Base-by-base conservation (phyloP, 2,329 filamentous ascomycete species). In the Ascochyta clinopodiicola region DNA sequence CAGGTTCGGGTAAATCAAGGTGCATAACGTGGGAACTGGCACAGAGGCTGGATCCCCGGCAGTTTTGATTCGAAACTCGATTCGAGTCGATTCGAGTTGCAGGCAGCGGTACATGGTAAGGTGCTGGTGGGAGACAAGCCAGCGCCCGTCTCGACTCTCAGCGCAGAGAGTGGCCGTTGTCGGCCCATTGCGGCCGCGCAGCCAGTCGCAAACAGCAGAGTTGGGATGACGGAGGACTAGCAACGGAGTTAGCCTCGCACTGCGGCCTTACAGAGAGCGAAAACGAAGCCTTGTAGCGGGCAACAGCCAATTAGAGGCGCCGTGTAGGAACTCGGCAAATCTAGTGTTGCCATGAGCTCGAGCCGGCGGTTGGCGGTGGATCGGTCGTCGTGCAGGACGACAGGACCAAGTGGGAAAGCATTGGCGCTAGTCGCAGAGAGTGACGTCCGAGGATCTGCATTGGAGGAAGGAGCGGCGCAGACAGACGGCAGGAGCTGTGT, bases 1-100 rank as follows among this genome's bases (percentile, higher is more conserved):
- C 51, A 51, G 48, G 29, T 32, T 61, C 57, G 62, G 64, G 51
- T 59, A 57, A 60, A 59, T 42, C 32, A 44, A 43, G 39, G 43
- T 52, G 45, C 21, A 44, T 32, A 40, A 25, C 35, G 39, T 56
- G 54, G 57, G 6, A 48, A 38, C 25, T 37, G 44, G 52, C 39
- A 37, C 29, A 24, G 29, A 40, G 27, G 42, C 40, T 42, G 45
- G 39, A 21, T 48, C 42, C 19, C 2, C 34, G 34, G 39, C 39
- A 13, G 15, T 36, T 27, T 19, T 21, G 44, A 35, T 17, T 17
- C 17, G 17, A 17, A 17, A 17, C 17, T 17, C 17, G 17, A 17
- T 17, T 17, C 17, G 12, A 31, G 40, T 25, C 42, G 31, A 31
- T 36, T 27, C 15, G 27, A 22, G 35, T 36, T 36, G 46, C 39